Conservation (phyloP, 371 early-diverging fungal genomes). For the Synchytrium microbalum region DNA sequence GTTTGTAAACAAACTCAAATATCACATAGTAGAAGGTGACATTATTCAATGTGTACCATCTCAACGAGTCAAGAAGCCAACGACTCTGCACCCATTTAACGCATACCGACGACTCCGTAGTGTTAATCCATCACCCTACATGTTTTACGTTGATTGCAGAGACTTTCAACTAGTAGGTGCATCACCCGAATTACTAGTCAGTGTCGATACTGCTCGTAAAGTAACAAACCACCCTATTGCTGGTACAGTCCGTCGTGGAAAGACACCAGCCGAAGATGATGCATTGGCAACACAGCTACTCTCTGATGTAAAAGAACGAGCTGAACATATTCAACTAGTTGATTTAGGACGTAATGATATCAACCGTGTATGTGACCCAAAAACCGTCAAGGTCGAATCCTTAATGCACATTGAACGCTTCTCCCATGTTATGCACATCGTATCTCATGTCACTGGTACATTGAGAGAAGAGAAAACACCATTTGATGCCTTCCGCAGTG, state of each 20-base stretch:
- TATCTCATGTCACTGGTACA: slow-evolving; percentile 83
- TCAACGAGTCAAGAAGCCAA: slow-evolving; percentile 78
- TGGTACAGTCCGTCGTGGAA: slow-evolving; percentile 88
- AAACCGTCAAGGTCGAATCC: slow-evolving; percentile 85
- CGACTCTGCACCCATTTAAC: slow-evolving; percentile 90
- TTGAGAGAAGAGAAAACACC: slow-evolving; percentile 79
- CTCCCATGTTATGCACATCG: slow-evolving; percentile 97
- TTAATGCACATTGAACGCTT: slow-evolving; percentile 94
- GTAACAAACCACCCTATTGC: slow-evolving; percentile 94
- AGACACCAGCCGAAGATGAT: slow-evolving; percentile 70
- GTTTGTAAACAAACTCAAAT: slow-evolving; percentile 80
- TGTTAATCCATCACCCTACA: slow-evolving; percentile 97
- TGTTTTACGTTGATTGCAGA: slow-evolving; percentile 91
- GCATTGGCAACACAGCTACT: slow-evolving; percentile 75
- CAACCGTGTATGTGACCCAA: slow-evolving; percentile 88
- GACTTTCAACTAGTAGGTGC: slow-evolving; percentile 94
- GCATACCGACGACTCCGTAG: slow-evolving; percentile 89
- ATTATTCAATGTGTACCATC: slow-evolving; percentile 96
- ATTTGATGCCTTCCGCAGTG: slow-evolving; percentile 91
- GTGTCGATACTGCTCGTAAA: slow-evolving; percentile 67
- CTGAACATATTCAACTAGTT: slow-evolving; percentile 97
- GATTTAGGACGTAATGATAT: slow-evolving; percentile 96
- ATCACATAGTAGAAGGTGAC: slow-evolving; percentile 88
- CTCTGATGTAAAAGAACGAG: slow-evolving; percentile 84
- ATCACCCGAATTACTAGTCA: slow-evolving; percentile 94